Evolutionary conservation across 352 stramenopile genomes (phyloP), one percentile per base, ranked within the genome.

Genomic region (Pythium myriotylum): DNA sequence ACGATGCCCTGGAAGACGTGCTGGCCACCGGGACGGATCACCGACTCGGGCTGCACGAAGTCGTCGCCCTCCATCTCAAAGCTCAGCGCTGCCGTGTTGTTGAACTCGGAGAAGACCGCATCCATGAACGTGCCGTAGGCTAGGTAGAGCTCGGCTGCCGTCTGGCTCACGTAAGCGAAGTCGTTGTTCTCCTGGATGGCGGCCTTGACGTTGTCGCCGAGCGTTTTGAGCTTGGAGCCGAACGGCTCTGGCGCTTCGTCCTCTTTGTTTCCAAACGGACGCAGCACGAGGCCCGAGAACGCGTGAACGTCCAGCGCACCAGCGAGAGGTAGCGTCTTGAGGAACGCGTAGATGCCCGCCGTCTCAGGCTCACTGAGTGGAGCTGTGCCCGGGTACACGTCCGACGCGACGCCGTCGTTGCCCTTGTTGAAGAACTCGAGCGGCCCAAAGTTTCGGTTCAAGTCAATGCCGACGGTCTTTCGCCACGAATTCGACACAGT

Each of bases 391-490:
- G 68, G 50, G 54, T 71, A 73, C 17, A 57, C 62, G 16, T 68
- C 24, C 3, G 46, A 37, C 29, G 37, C 45, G 12, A 46, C 26
- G 12, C 19, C 14, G 23, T 43, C 37, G 8, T 47, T 40, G 19
- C 22, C 55, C 46, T 67, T 45, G 56, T 62, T 56, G 43, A 73
- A 73, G 16, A 40, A 64, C 29, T 54, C 29, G 14, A 40, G 26
- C 0, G 68, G 65, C 4, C 68, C 68, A 46, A 51, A 76, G 40
- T 76, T 76, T 23, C 68, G 68, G 58, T 76, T 76, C n/a, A 76
- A 43, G 22, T 76, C 68, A 27, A 76, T 47, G 17, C 68, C 68
- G 29, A 54, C 54, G 16, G 48, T 46, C 1, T 14, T 26, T 13
- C 43, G 12, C 10, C 59, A 49, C 4, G 26, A 19, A 12, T 19